Percentiles rank a stretch among this genome's conserved stretches.
phyloP scores from a whole-genome alignment of 768 basidiomycete species.

The Phlebiopsis flavidoalba region DNA sequence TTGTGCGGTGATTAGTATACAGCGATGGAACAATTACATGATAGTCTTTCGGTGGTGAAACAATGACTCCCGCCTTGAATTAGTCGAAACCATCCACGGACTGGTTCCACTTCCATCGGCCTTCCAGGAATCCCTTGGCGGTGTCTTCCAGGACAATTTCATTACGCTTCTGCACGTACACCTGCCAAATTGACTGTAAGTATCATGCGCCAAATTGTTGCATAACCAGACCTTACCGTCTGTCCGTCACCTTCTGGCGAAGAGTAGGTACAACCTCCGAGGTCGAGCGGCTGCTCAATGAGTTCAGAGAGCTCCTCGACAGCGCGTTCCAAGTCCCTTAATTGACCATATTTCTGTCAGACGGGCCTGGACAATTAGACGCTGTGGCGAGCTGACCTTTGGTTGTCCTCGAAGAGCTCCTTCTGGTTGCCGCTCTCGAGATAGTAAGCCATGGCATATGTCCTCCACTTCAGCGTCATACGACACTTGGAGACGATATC shows the following conservation, averaged over 20 bases:
- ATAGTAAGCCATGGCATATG: constrained; percentile 99
- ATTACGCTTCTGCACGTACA: constrained; percentile 96
- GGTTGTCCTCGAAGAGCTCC: constrained; percentile 96
- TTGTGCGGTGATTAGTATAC: constrained; percentile 2
- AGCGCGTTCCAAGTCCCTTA: constrained; percentile 86
- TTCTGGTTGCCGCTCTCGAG: constrained; percentile 87
- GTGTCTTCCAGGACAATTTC: constrained; percentile 95
- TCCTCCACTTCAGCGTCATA: constrained; percentile 98
- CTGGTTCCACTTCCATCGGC: constrained; percentile 79
- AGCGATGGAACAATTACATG: not conserved
- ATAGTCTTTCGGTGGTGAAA: not conserved
- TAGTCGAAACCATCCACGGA: constrained; percentile 64
- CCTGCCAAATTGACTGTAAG: constrained; percentile 30
- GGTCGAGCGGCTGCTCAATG: constrained; percentile 86
- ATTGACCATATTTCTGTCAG: constrained; percentile 5
- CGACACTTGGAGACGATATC: constrained; percentile 88
- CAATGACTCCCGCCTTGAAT: not conserved
- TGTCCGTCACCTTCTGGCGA: constrained; percentile 92
- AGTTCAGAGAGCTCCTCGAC: constrained; percentile 94
- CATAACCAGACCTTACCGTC: constrained; percentile 45
- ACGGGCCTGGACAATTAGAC: not conserved
- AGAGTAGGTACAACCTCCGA: constrained; percentile 76
- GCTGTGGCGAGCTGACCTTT: constrained; percentile 46
- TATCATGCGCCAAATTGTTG: no score
- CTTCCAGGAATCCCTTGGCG: constrained; percentile 82